Conservation (phyloP, 192 early-diverging fungal genomes). For the Coemansia sp. region DNA sequence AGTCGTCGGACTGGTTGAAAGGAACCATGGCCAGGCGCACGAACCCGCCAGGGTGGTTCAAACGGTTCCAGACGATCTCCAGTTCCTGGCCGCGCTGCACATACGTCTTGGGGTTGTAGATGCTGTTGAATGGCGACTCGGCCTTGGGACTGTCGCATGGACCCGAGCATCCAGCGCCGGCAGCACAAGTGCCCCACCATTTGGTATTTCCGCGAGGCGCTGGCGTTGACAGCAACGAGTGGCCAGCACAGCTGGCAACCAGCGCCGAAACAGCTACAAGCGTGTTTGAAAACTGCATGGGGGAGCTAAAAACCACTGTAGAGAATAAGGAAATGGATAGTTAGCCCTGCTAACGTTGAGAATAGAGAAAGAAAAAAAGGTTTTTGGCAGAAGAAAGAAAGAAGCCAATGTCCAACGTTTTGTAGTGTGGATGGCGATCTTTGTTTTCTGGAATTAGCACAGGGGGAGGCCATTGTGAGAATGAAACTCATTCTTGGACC, state of each 20-base stretch:
- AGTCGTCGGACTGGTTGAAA: slow-evolving; percentile 59
- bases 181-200: slow-evolving; percentile 53
- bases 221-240: slow-evolving; percentile 36
- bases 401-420: too few relatives aligned
- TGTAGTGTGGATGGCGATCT: background rate
- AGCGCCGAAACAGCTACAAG: slow-evolving; percentile 35
- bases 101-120: slow-evolving; percentile 54
- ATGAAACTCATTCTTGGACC: too few relatives aligned
- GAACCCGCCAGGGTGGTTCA: slow-evolving; percentile 65
- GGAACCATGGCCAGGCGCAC: slow-evolving; percentile 61
- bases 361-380: background rate
- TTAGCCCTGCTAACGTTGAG: slow-evolving; percentile 2
- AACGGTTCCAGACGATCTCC: slow-evolving; percentile 54
- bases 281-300: slow-evolving; percentile 33
- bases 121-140: slow-evolving; percentile 55
- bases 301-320: background rate
- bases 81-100: slow-evolving; percentile 57
- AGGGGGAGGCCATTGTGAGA: background rate
- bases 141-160: slow-evolving; percentile 56
- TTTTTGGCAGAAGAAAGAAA: too few relatives aligned
- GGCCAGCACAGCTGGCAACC: slow-evolving; percentile 43
- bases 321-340: slow-evolving; percentile 5
- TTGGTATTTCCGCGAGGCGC: slow-evolving; percentile 40
- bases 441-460: slow-evolving; percentile 27
- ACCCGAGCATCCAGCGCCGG: slow-evolving; percentile 61